Base-by-base conservation (phyloP, 371 early-diverging fungal genomes). In the Apophysomyces elegans region DNA sequence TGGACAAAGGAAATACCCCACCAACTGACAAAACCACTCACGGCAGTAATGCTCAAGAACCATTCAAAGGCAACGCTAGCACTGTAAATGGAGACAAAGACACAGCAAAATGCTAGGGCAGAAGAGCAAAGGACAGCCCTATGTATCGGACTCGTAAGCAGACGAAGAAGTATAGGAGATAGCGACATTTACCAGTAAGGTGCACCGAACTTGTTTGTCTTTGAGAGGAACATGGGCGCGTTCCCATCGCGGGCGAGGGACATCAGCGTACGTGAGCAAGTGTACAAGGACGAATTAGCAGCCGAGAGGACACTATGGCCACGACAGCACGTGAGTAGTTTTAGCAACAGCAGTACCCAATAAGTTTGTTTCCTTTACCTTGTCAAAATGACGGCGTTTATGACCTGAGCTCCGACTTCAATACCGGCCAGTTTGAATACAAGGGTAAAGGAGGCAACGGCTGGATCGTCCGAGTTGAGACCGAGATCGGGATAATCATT, bases 11-110 rank as follows among this genome's bases (percentile, higher is more conserved):
- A 69, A 63, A 95, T 93, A 59, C 87, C 86, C 60, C 86, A 59
- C 94, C 95, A 95, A 64, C 86, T 86, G 54, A 89, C 70, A 47
- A 93, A 88, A 39, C 91, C 90, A 5, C 90, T 83, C 9, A 89
- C 79, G 0, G 89, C 89, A 45, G 88, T 81, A 47, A 93, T 74
- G 47, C 82, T 85, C 65, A 89, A 72, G 41, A 93, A 79, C 84
- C 89, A 91, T 35, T 72, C 69, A 69, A 92, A 94, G 11, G 89
- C 87, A 14, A 69, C 73, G 12, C 72, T 61, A 1, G 80, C 78
- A 54, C 79, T 76, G 59, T 79, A 83, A 47, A 78, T 71, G 39
- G 76, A 75, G 12, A 80, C 78, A 58, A 87, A 74, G 11, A 86
- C 80, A 54, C 75, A 74, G 32, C 85, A 62, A 67, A 84, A 87